Conservation (phyloP, 129 eudicot species). For the Pittosporum tobira region DNA sequence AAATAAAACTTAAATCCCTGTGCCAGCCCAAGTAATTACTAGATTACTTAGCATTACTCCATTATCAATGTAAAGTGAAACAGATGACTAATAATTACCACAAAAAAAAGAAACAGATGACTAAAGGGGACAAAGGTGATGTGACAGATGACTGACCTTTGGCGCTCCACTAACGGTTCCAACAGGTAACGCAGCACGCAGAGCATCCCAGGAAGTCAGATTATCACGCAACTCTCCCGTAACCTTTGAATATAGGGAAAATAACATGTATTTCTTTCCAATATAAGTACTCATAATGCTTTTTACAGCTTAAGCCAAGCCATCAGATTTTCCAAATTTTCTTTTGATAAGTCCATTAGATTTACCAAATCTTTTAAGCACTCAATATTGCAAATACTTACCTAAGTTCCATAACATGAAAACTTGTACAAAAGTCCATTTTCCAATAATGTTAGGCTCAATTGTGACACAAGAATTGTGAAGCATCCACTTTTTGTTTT, state of each 20-base stretch:
- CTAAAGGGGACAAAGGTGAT: neutral
- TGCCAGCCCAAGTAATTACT: neutral
- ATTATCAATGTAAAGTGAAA: conserved; percentile 3
- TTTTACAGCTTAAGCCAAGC: conserved; percentile 1
- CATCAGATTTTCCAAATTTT: too few relatives aligned
- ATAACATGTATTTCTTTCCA: neutral
- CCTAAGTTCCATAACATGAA: neutral
- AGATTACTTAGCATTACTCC: neutral
- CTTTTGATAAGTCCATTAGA: too few relatives aligned
- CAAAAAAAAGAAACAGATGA: too few relatives aligned
- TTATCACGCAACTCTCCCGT: conserved; percentile 62
- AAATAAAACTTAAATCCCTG: neutral
- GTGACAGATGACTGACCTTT: conserved; percentile 49
- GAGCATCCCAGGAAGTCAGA: conserved; percentile 81
- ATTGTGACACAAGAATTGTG: too few relatives aligned
- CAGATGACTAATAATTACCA: neutral
- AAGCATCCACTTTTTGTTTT: too few relatives aligned
- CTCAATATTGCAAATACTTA: neutral
- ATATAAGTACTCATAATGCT: neutral
- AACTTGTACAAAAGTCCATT: too few relatives aligned
- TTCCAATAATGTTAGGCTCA: too few relatives aligned
- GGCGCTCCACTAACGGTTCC: conserved; percentile 94
- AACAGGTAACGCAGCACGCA: conserved; percentile 78
- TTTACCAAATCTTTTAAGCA: neutral
- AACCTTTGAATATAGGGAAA: conserved; percentile 38